A percentile compares a stretch with the other conserved stretches of the same genome.
Conservation (phyloP, 768 basidiomycete species). For the Rhizopogon sp. region DNA sequence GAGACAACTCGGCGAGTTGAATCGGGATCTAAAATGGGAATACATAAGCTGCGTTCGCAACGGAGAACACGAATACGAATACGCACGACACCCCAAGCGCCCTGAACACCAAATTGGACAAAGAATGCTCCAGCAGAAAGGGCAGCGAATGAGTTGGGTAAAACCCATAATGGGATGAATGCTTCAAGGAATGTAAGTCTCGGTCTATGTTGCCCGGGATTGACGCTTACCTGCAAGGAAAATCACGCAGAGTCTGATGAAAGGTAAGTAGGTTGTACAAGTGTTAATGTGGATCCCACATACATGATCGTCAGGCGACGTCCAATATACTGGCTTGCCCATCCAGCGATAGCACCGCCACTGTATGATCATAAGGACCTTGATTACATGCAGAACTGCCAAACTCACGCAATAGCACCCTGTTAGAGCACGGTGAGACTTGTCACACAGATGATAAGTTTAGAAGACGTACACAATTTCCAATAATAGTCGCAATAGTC, state of each 20-base stretch:
- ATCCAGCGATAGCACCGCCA: conserved; percentile 73
- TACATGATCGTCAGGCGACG: conserved; percentile 75
- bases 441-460: not conserved
- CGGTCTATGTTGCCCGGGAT: not conserved
- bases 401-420: conserved; percentile 41
- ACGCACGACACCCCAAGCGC: conserved; percentile 83
- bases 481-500: conserved; percentile 78
- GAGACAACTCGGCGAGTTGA: conserved; percentile 78
- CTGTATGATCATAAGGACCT: conserved; percentile 17
- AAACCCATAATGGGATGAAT: conserved; percentile 80
- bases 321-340: conserved; percentile 69
- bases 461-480: conserved; percentile 48
- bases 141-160: conserved; percentile 61
- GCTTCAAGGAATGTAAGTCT: conserved; percentile 12
- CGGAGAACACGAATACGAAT: conserved; percentile 16
- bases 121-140: conserved; percentile 85
- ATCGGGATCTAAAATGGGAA: conserved; percentile 55
- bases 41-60: not conserved
- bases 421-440: conserved; percentile 7
- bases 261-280: not conserved
- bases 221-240: conserved; percentile 38
- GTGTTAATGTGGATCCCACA: not conserved
- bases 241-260: conserved; percentile 45
- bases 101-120: conserved; percentile 84
- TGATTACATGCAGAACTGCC: conserved; percentile 7